A percentile compares a stretch with the other conserved stretches of the same genome.
Evolutionary conservation across 2,329 filamentous ascomycete genomes (phyloP).

Genomic region (Xylariaceae sp.): DNA sequence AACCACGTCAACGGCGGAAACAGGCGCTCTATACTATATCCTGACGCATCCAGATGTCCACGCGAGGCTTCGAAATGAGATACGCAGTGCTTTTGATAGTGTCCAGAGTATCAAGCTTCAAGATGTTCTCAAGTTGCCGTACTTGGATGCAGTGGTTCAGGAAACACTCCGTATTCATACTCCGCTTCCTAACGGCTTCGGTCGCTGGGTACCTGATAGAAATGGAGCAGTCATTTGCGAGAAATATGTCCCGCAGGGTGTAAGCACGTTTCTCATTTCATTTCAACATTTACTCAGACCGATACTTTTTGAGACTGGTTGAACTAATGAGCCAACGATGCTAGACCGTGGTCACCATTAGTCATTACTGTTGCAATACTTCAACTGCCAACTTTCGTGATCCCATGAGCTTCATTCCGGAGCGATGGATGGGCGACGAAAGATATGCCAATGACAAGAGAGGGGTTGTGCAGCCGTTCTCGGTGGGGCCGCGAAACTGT

Average conservation of each 20-base stretch:
- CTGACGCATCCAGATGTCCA: neutral
- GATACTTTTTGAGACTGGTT: too few relatives aligned
- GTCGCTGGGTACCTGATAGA: neutral
- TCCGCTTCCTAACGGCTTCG: neutral
- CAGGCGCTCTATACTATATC: slow-evolving; percentile 7
- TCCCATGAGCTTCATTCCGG: slow-evolving; percentile 10
- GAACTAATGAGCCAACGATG: too few relatives aligned
- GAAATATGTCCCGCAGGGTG: neutral
- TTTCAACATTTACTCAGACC: too few relatives aligned
- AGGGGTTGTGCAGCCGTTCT: slow-evolving; percentile 12
- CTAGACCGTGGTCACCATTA: slow-evolving; percentile 1
- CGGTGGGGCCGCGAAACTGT: slow-evolving; percentile 8
- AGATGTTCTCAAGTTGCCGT: neutral
- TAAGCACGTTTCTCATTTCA: neutral
- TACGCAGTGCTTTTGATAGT: neutral
- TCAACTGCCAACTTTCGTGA: slow-evolving; percentile 6
- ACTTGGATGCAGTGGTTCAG: neutral
- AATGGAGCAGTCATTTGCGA: neutral
- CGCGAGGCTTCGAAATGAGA: neutral
- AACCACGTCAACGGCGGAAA: slow-evolving; percentile 10
- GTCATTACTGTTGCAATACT: neutral
- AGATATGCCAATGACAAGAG: slow-evolving; percentile 8
- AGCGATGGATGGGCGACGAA: slow-evolving; percentile 12
- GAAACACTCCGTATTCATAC: neutral
- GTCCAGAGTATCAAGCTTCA: neutral